Evolutionary conservation across 2,329 filamentous ascomycete species (phyloP).

Genomic region (Pseudogymnoascus sp.): DNA sequence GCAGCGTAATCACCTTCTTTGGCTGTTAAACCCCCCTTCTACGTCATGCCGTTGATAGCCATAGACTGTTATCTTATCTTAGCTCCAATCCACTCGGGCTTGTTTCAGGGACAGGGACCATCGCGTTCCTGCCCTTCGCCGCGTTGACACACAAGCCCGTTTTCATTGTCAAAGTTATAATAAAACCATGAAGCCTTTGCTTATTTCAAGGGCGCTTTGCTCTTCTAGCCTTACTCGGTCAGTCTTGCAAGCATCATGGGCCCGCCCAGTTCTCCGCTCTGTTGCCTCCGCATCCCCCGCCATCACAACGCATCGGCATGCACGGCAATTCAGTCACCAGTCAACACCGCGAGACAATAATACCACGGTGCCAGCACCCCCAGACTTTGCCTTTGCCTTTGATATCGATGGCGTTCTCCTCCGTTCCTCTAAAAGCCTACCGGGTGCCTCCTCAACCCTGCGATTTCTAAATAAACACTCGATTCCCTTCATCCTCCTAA

Average conservation of each 20-base stretch:
- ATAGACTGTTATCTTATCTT: constrained; percentile 1
- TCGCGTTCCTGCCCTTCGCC: neutral
- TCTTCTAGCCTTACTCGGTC: neutral
- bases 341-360: neutral
- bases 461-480: constrained; percentile 62
- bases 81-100: neutral
- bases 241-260: neutral
- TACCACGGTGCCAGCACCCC: neutral
- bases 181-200: constrained; percentile 1
- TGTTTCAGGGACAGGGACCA: neutral
- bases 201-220: neutral
- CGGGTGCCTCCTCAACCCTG: constrained; percentile 68
- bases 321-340: neutral
- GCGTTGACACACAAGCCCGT: neutral
- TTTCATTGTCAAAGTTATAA: neutral
- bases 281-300: neutral
- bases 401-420: constrained; percentile 87
- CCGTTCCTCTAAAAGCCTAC: constrained; percentile 69
- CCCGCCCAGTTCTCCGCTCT: neutral
- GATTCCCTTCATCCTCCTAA: constrained; percentile 89
- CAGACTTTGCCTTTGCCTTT: constrained; percentile 12
- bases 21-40: neutral
- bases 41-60: constrained; percentile 8
- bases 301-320: neutral
- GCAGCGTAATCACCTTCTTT: neutral